Conservation (phyloP, 2,329 filamentous ascomycete species). For the Periconia macrospinosa region DNA sequence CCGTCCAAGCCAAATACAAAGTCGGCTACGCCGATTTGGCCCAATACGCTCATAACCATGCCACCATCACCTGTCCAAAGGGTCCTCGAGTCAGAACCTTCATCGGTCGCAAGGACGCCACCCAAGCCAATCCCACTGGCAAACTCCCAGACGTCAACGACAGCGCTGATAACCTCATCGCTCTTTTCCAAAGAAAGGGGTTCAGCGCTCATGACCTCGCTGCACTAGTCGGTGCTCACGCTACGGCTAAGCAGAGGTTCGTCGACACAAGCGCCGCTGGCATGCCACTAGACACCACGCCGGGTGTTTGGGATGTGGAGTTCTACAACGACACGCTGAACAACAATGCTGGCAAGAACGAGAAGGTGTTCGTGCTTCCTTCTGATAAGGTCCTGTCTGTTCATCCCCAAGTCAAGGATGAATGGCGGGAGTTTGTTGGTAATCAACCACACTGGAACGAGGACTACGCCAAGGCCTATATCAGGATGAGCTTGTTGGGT, state of each 20-base stretch:
- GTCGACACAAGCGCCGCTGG: constrained; percentile 44
- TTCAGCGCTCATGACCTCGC: constrained; percentile 55
- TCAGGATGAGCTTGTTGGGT: constrained; percentile 33
- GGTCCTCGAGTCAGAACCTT: constrained; percentile 56
- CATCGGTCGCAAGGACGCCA: constrained; percentile 53
- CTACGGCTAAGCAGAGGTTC: constrained; percentile 52
- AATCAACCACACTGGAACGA: constrained; percentile 33
- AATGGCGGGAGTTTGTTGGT: constrained; percentile 28
- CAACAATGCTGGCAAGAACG: constrained; percentile 18
- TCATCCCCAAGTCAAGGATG: constrained; percentile 32
- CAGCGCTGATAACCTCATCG: constrained; percentile 47
- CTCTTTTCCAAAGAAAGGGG: constrained; percentile 55
- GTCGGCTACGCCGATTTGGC: constrained; percentile 59
- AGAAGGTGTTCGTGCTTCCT: constrained; percentile 33
- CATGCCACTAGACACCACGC: constrained; percentile 52
- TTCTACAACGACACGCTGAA: constrained; percentile 50
- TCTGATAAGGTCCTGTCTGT: constrained; percentile 26
- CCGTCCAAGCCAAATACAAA: constrained; percentile 46
- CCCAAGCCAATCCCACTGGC: constrained; percentile 44
- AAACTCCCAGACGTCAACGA: constrained; percentile 50
- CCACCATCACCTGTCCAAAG: constrained; percentile 54
- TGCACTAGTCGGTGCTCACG: constrained; percentile 60
- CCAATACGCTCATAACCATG: constrained; percentile 53
- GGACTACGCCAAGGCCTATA: constrained; percentile 36
- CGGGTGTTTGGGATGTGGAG: constrained; percentile 53